Percentiles rank a stretch among this genome's conserved stretches.
These are phyloP conservation scores for Tolypocladium capitatum DNA, from an alignment of 2,329 filamentous ascomycete genomes.

Conservation along the genomic window DNA sequence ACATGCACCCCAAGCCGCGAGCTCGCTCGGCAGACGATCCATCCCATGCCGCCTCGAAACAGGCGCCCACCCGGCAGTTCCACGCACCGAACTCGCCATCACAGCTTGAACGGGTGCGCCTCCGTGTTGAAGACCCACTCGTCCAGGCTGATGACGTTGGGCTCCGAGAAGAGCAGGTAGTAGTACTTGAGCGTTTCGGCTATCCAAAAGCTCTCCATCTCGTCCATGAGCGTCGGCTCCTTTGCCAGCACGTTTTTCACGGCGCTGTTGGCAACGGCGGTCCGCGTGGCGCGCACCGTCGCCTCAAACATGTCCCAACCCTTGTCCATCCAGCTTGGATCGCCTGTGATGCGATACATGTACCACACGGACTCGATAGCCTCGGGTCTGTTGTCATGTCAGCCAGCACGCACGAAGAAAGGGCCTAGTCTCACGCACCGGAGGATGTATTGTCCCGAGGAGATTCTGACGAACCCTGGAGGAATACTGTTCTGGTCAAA, in stretches of 20 bases:
- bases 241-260: slow-evolving; percentile 46
- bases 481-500: slow-evolving; percentile 33
- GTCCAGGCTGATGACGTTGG: slow-evolving; percentile 52
- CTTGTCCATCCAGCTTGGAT: slow-evolving; percentile 59
- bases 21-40: not conserved
- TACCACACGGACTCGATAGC: slow-evolving; percentile 83
- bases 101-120: slow-evolving; percentile 40
- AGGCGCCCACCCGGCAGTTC: not conserved
- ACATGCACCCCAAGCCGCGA: not conserved
- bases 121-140: slow-evolving; percentile 56
- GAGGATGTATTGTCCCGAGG: slow-evolving; percentile 42
- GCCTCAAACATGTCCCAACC: slow-evolving; percentile 79
- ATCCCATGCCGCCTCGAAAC: not conserved
- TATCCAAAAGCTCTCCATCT: slow-evolving; percentile 84
- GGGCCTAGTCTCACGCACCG: slow-evolving; percentile 30
- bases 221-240: slow-evolving; percentile 34
- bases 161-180: slow-evolving; percentile 63
- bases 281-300: slow-evolving; percentile 52
- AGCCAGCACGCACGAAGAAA: slow-evolving; percentile 15
- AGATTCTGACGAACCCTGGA: slow-evolving; percentile 35
- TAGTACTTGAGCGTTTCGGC: slow-evolving; percentile 91
- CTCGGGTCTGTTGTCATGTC: slow-evolving; percentile 46
- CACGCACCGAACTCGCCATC: slow-evolving; percentile 17
- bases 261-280: slow-evolving; percentile 55
- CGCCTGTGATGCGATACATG: slow-evolving; percentile 81